Conservation (phyloP, 1,284 basidiomycete species). For the Flammula alnicola region DNA sequence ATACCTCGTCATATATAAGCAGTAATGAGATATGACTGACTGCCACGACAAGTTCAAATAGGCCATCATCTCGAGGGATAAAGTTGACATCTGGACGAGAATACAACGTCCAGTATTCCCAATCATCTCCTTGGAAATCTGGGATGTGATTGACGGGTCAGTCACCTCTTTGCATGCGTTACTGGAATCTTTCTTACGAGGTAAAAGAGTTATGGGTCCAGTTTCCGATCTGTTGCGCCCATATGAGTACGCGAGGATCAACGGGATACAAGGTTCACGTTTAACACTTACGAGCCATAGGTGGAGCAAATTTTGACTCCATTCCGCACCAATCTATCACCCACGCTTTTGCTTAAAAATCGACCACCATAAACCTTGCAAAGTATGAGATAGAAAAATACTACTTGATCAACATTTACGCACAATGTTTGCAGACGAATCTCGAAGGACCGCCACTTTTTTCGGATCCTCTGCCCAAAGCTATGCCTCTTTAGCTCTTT, state of each 20-base stretch:
- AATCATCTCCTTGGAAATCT: conserved; percentile 12
- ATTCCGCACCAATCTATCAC: conserved; percentile 1
- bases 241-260: neutral
- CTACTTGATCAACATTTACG: neutral
- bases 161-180: neutral
- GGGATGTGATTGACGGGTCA: neutral
- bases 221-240: neutral
- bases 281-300: conserved; percentile 10
- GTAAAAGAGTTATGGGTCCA: conserved; percentile 5
- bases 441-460: neutral
- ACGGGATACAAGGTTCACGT: neutral
- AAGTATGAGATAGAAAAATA: neutral
- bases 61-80: conserved; percentile 6
- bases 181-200: conserved; percentile 3
- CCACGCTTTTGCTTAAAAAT: conserved; percentile 10
- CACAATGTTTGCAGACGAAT: conserved; percentile 1
- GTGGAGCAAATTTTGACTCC: conserved; percentile 8
- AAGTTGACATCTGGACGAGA: conserved; percentile 8
- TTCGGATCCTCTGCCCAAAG: conserved; percentile 10
- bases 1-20: neutral
- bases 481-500: neutral
- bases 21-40: conserved; percentile 1
- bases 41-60: conserved; percentile 8
- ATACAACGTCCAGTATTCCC: conserved; percentile 10
- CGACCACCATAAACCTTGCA: conserved; percentile 11